These are phyloP conservation scores for Sporobolus alterniflorus DNA, from an alignment of 202 grass and related monocot species.

Conservation along the genomic window DNA sequence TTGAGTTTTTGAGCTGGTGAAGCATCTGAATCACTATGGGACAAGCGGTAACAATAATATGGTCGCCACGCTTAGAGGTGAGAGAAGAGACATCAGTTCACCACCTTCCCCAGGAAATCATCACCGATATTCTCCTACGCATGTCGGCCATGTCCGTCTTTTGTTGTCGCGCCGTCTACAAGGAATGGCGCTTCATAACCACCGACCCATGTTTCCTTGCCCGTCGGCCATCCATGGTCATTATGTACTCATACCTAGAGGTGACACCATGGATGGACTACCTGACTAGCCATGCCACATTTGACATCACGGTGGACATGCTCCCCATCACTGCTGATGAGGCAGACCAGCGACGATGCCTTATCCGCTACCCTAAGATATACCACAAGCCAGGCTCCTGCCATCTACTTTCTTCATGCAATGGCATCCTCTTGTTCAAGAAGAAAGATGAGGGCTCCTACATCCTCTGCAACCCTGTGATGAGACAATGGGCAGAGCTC, in stretches of 20 bases:
- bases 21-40: too few relatives aligned
- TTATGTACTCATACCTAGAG: background rate
- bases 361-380: background rate
- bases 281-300: background rate
- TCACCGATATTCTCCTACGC: background rate
- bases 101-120: too few relatives aligned
- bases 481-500: background rate
- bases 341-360: background rate
- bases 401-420: background rate
- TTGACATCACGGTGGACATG: background rate
- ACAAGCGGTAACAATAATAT: too few relatives aligned
- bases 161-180: background rate
- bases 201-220: background rate
- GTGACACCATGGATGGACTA: too few relatives aligned
- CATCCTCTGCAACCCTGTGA: slow-evolving; percentile 18
- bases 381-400: background rate
- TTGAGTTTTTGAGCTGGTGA: too few relatives aligned
- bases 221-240: background rate
- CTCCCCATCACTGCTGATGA: background rate
- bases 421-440: background rate
- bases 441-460: background rate
- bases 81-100: too few relatives aligned
- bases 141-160: background rate
- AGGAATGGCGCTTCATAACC: background rate
- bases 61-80: too few relatives aligned